A percentile compares a stretch with the other conserved stretches of the same genome.
Evolutionary conservation across 2,329 filamentous ascomycete genomes (phyloP).

Genomic region (Clarireedia sp.): DNA sequence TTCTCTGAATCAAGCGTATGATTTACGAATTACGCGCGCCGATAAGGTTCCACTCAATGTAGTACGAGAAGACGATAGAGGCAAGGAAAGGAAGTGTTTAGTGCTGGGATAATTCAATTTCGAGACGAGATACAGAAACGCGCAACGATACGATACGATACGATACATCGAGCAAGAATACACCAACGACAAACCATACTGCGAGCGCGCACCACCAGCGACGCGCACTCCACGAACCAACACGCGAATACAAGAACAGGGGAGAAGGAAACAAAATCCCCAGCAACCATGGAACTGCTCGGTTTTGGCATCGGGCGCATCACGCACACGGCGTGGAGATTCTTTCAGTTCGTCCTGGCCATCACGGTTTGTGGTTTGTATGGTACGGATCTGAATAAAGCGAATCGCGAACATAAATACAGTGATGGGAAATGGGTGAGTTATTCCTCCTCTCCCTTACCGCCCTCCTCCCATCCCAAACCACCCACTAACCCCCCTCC

Average conservation of each 20-base stretch:
- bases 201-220: no score
- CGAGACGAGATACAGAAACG: no score
- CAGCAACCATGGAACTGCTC: neutral
- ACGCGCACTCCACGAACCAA: neutral
- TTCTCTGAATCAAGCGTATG: neutral
- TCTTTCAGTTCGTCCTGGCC: constrained; percentile 69
- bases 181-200: no score
- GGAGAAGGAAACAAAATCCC: no score
- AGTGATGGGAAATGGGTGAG: constrained; percentile 63
- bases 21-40: no score
- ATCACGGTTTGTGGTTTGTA: constrained; percentile 75
- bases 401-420: constrained; percentile 41
- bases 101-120: no score
- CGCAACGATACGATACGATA: no score
- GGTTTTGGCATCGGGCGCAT: neutral
- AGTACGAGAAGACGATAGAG: no score
- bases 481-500: neutral
- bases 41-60: no score
- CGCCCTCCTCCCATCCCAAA: neutral
- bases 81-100: no score
- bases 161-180: no score
- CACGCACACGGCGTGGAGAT: constrained; percentile 53
- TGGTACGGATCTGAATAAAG: constrained; percentile 55
- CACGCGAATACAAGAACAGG: neutral
- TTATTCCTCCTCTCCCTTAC: constrained; percentile 11